These are phyloP conservation scores for Psidium friedrichsthalianum DNA, from an alignment of 345 rosid species.

Conservation along the genomic window DNA sequence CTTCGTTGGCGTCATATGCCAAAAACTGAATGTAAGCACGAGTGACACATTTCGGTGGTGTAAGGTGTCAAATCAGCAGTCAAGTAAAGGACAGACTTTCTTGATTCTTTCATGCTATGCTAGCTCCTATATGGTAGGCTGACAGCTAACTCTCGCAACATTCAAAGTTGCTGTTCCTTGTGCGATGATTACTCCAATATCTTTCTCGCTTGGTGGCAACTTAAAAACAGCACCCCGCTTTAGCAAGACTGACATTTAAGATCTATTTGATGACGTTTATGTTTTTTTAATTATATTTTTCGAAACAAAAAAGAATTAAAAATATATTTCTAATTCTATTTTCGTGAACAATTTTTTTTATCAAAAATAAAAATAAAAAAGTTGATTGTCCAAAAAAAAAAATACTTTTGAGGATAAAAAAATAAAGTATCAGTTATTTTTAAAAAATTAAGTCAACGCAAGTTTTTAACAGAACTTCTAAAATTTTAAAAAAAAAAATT, in stretches of 20 bases:
- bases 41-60: background rate
- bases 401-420: too few relatives aligned
- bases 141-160: background rate
- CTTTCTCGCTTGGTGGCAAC: background rate
- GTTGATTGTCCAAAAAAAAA: too few relatives aligned
- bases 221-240: background rate
- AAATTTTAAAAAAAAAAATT: too few relatives aligned
- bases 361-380: too few relatives aligned
- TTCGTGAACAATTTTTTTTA: too few relatives aligned
- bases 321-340: too few relatives aligned
- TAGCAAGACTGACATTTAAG: background rate
- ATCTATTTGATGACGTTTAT: too few relatives aligned
- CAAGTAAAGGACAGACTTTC: background rate
- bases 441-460: too few relatives aligned
- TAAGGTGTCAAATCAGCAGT: background rate
- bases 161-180: background rate
- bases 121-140: background rate
- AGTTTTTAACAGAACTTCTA: too few relatives aligned
- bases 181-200: background rate
- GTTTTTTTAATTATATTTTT: too few relatives aligned
- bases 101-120: background rate
- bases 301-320: too few relatives aligned
- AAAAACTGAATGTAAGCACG: background rate
- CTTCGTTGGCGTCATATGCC: background rate
- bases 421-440: too few relatives aligned